Conservation (phyloP, 306 rosid genomes). For the Quercus ilex region DNA sequence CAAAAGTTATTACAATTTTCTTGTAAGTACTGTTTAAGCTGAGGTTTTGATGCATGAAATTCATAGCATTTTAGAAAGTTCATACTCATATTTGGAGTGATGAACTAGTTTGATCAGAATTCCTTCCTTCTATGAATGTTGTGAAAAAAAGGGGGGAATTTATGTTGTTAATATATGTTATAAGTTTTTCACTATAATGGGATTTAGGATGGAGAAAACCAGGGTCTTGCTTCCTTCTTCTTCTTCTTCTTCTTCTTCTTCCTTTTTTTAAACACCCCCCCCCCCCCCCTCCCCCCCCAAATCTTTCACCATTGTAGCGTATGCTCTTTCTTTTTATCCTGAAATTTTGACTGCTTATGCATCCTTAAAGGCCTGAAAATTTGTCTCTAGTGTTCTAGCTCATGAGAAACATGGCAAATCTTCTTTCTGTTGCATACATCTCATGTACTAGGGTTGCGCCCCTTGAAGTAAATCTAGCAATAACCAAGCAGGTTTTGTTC, state of each 20-base stretch:
- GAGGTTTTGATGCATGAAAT: neutral
- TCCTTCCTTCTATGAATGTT: neutral
- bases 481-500: neutral
- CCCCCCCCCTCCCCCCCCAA: too few relatives aligned
- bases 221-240: neutral
- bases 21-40: neutral
- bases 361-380: neutral
- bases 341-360: neutral
- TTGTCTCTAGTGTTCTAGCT: neutral
- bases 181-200: neutral
- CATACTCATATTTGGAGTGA: neutral
- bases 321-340: neutral
- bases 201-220: neutral
- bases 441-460: too few relatives aligned
- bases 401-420: neutral
- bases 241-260: neutral
- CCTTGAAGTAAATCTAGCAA: neutral
- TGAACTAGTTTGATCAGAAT: neutral
- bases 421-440: neutral
- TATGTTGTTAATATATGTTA: neutral
- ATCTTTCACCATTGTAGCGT: neutral
- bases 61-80: neutral
- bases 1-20: neutral
- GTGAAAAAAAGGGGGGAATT: neutral
- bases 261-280: fast-evolving